Base-by-base conservation (phyloP, 768 basidiomycete species). In the Termitomyces titanicus region DNA sequence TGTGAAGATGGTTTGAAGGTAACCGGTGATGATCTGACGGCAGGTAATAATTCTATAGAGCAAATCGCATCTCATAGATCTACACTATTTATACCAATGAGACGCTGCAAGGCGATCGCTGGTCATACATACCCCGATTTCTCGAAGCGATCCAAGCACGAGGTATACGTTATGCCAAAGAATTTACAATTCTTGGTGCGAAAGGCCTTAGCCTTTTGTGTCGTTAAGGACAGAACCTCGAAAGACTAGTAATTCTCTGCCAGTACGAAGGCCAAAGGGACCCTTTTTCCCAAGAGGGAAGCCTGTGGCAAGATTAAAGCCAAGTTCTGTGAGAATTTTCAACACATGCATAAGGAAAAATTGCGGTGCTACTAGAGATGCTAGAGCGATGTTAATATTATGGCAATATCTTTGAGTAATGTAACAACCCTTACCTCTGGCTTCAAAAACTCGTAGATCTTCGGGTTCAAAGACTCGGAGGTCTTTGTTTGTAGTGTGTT, bases 231-330 rank as follows among this genome's bases (percentile, higher is more conserved):
- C 34, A 54, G 64, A 64, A 47, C 83, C 74, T 60, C 78, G 79
- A 73, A 90, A 88, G 24, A 90, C 74, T 72, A 88, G 81, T 15
- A 88, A 61, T 65, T 89, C 88, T 62, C 75, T 80, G 54, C 77
- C 75, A 13, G 69, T 61, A 25, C 75, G 74, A 46, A 77, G 65
- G 13, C 77, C 72, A 48, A 80, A 59, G 46, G 77, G 65, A 39
- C 77, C 75, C 62, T 73, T 73, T 54, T 75, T 68, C 38, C 69
- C 82, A 63, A 92, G 76, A 0, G 83, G 80, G n/a, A 92, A 68
- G 20, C 84, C 80, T 2, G 86, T 85, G 59, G 86, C 82, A 13
- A 92, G 78, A 46, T 78, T 76, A 66, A 80, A 91, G 11, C 84
- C 80, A 52, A 82, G 69, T 20, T 71, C 68, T 59, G 71, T 75